Conservation (phyloP, 108 stramenopile genomes). For the Nitzschia putrida region DNA sequence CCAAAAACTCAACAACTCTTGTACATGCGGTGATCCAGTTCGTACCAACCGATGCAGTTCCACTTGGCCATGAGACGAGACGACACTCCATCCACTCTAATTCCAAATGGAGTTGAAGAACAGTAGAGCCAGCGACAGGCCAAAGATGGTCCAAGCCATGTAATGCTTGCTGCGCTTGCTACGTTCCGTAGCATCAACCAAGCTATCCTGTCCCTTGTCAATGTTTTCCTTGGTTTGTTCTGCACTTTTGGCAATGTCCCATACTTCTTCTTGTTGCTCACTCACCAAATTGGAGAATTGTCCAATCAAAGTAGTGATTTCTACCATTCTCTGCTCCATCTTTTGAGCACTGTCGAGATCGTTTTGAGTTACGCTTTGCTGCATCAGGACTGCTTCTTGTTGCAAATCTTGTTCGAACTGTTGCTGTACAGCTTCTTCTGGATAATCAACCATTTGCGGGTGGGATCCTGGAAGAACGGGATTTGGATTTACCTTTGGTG, state of each 20-base stretch:
- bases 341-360: slow-evolving; percentile 81
- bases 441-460: slow-evolving; percentile 5
- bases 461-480: background rate
- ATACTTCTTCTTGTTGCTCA: slow-evolving; percentile 79
- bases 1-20: no score
- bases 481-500: background rate
- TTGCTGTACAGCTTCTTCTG: slow-evolving; percentile 10
- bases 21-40: no score
- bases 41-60: no score
- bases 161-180: slow-evolving; percentile 71
- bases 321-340: slow-evolving; percentile 76
- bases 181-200: slow-evolving; percentile 74
- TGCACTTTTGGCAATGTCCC: slow-evolving; percentile 67
- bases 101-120: slow-evolving; percentile 71
- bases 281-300: slow-evolving; percentile 78
- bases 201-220: slow-evolving; percentile 73
- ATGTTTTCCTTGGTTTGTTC: slow-evolving; percentile 74
- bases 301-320: slow-evolving; percentile 77
- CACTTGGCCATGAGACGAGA: no score
- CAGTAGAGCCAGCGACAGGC: slow-evolving; percentile 60
- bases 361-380: slow-evolving; percentile 66
- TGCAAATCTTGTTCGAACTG: slow-evolving; percentile 38
- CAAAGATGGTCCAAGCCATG: slow-evolving; percentile 73
- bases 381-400: slow-evolving; percentile 53
- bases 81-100: slow-evolving; percentile 6